Evolutionary conservation across 768 basidiomycete species (phyloP), one percentile per base, ranked within the genome.

Genomic region (Coprinopsis marcescibilis): DNA sequence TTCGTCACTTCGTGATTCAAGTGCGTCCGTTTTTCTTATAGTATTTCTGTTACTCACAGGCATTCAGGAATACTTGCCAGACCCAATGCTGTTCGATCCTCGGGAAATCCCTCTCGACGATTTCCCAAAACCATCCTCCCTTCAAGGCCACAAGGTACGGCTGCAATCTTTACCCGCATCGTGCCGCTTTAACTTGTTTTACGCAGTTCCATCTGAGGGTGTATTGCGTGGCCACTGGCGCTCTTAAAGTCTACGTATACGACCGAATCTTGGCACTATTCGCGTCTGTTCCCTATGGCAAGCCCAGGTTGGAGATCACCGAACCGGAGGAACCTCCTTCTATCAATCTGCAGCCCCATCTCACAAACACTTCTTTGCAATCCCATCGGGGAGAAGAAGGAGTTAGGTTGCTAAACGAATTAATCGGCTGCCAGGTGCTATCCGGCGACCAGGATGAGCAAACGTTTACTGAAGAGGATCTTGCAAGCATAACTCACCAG

Each of bases 1-100:
- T 99, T 35, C 78, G 95, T 20, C 90, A 97, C 64, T 99, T 97
- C 64, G 91, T 99, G 14, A 81, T 97, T 29, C 96, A 98, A 81
- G 95, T 91, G 51, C 52, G 41, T 35, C 13, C 12, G 21, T 14
- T 48, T 20, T 49, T 26, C 21, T 26, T 17, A 15, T 43, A 23
- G 13, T 25, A 30, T 27, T 44, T 29, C 43, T 35, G 45, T 42
- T 12, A 43, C 45, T n/a, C 41, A 14, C 40, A 17, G 35, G 29
- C 14, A 39, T 6, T 30, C 54, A 99, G 94, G 90, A 96, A 69
- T 98, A 99, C 64, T 63, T 97, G 4, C 59, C 72, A 17, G 70
- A 71, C 12, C 94, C 94, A 0, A 64, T 98, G 4, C 73, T 98
- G 1, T 55, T 98, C 24, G 85, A 91, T 60, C 83, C 86, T 30